A percentile compares a stretch with the other conserved stretches of the same genome.
These are phyloP conservation scores for Lasiosphaeria hispida DNA, from an alignment of 495 filamentous ascomycete species.

Conservation along the genomic window DNA sequence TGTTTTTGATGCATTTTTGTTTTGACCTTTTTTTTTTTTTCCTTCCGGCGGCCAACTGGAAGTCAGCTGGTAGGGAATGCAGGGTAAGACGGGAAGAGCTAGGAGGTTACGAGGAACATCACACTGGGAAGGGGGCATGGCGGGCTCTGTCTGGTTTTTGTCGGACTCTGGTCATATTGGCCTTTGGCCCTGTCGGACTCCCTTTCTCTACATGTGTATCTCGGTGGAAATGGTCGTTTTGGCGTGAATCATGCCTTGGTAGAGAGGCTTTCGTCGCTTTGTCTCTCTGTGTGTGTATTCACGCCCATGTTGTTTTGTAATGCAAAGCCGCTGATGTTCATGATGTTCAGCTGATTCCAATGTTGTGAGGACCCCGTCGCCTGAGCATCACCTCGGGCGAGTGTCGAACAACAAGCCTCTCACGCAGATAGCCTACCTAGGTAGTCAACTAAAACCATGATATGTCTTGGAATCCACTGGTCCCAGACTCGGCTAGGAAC, in stretches of 20 bases:
- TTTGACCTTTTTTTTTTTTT: no score
- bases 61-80: no score
- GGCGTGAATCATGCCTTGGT: slow-evolving; percentile 5
- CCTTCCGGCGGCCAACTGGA: no score
- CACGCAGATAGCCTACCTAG: no score
- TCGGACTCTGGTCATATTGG: no score
- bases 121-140: neutral
- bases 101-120: neutral
- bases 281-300: slow-evolving; percentile 13
- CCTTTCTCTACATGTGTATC: neutral
- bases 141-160: neutral
- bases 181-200: neutral
- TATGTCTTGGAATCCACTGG: no score
- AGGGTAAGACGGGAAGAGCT: neutral
- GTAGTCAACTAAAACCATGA: no score
- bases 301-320: neutral
- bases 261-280: slow-evolving; percentile 12
- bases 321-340: neutral
- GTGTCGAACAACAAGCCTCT: no score
- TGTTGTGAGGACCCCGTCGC: neutral
- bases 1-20: no score
- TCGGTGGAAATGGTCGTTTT: neutral
- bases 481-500: no score
- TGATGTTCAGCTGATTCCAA: neutral
- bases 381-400: no score